Evolutionary conservation across 148 eudicot species (phyloP).

Genomic region (Pouteria glomerata): DNA sequence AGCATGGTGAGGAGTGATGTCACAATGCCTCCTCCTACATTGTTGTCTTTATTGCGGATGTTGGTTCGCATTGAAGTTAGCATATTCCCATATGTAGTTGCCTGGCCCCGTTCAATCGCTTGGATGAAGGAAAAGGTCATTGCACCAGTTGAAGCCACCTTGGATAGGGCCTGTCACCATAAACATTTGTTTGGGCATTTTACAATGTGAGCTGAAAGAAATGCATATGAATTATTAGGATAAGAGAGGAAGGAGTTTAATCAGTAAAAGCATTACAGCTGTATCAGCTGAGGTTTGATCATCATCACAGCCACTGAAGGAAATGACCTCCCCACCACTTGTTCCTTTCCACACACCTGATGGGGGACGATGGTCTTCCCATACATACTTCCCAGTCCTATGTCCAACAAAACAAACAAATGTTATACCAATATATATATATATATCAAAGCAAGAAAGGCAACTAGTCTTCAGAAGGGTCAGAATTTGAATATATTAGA

Average conservation of each 20-base stretch:
- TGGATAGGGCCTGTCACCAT: slow-evolving; percentile 40
- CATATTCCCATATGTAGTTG: slow-evolving; percentile 48
- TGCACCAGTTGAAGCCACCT: slow-evolving; percentile 55
- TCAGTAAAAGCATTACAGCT: too few relatives aligned
- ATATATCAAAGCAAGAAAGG: neutral
- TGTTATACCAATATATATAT: neutral
- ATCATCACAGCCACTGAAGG: slow-evolving; percentile 60
- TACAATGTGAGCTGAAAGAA: neutral
- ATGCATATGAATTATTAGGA: too few relatives aligned
- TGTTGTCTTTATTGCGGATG: slow-evolving; percentile 30
- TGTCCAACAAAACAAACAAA: neutral
- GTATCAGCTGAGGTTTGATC: slow-evolving; percentile 61
- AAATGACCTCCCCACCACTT: slow-evolving; percentile 51
- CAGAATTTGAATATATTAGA: neutral
- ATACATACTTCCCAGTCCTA: slow-evolving; percentile 41
- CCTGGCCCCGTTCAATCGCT: slow-evolving; percentile 49
- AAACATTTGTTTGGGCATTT: neutral
- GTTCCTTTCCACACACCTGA: slow-evolving; percentile 54
- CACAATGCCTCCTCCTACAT: slow-evolving; percentile 30
- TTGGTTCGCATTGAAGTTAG: slow-evolving; percentile 45
- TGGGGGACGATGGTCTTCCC: slow-evolving; percentile 60
- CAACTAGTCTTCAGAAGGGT: neutral
- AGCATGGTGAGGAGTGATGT: slow-evolving; percentile 54
- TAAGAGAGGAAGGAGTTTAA: too few relatives aligned
- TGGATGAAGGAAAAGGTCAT: slow-evolving; percentile 58